Evolutionary conservation across 371 early-diverging fungal species (phyloP).

Genomic region (Mortierella sp.): DNA sequence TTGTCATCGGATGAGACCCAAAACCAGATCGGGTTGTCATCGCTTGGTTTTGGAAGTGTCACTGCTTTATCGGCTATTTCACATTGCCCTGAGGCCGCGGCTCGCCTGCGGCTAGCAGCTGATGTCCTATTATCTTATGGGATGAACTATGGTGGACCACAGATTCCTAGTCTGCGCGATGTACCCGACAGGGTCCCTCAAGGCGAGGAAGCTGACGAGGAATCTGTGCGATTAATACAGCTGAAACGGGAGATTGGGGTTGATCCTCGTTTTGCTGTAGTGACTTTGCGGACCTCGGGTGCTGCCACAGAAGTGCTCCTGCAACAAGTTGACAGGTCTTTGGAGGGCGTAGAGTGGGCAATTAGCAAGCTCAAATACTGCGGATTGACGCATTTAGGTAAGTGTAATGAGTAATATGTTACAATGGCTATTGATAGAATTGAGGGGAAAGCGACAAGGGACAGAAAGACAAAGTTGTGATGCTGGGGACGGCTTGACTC

Average conservation of each 20-base stretch:
- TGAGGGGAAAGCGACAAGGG: not conserved
- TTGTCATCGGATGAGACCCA: not conserved
- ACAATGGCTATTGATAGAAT: constrained; percentile 4
- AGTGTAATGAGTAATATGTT: constrained; percentile 10
- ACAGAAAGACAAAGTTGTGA: not conserved
- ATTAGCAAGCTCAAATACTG: constrained; percentile 50
- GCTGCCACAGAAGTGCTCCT: constrained; percentile 43
- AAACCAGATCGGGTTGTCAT: constrained; percentile 1
- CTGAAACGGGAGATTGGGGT: constrained; percentile 41
- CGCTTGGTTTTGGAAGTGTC: constrained; percentile 36
- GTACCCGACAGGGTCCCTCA: constrained; percentile 25
- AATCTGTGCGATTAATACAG: constrained; percentile 17
- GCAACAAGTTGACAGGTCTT: constrained; percentile 39
- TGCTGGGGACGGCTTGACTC: not conserved
- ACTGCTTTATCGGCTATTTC: constrained; percentile 28
- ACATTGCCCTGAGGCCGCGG: constrained; percentile 34
- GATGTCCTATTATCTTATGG: constrained; percentile 43
- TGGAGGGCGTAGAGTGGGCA: constrained; percentile 52
- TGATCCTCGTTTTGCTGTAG: constrained; percentile 40
- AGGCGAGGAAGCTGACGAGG: constrained; percentile 34
- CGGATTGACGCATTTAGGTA: constrained; percentile 32
- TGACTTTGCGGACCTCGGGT: constrained; percentile 35
- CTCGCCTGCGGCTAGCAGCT: constrained; percentile 41
- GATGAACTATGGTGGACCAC: constrained; percentile 35
- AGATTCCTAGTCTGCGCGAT: constrained; percentile 25